These are phyloP conservation scores for Hysterium pulicare DNA, from an alignment of 2,329 filamentous ascomycete genomes.

Conservation along the genomic window DNA sequence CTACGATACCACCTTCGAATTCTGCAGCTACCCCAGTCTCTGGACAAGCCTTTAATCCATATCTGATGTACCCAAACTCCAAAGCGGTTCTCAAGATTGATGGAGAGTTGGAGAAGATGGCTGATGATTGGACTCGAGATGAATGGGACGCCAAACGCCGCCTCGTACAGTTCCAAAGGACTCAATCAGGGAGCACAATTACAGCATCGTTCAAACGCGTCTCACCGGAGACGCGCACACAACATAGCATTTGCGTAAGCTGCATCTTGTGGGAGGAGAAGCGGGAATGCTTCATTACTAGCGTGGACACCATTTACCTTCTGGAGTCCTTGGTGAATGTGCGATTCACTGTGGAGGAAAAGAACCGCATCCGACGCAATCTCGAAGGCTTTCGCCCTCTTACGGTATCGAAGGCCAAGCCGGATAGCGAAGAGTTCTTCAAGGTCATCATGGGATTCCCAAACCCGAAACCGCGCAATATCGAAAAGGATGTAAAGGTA, in stretches of 20 bases:
- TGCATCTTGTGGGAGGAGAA: conserved; percentile 98
- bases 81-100: conserved; percentile 84
- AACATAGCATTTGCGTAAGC: conserved; percentile 89
- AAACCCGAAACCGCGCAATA: conserved; percentile 91
- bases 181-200: conserved; percentile 77
- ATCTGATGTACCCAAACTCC: conserved; percentile 70
- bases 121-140: conserved; percentile 74
- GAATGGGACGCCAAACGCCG: conserved; percentile 77
- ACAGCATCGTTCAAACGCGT: conserved; percentile 77
- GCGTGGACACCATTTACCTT: conserved; percentile 94
- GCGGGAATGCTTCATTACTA: conserved; percentile 87
- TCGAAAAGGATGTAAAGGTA: conserved; percentile 98
- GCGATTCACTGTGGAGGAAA: conserved; percentile 93
- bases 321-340: conserved; percentile 84
- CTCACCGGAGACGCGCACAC: conserved; percentile 71
- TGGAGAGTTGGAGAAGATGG: conserved; percentile 82
- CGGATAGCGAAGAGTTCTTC: conserved; percentile 95
- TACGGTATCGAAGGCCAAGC: conserved; percentile 89
- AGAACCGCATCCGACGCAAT: conserved; percentile 95
- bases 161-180: conserved; percentile 83
- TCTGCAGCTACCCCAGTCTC: conserved; percentile 41
- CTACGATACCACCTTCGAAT: conserved; percentile 59
- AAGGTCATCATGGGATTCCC: conserved; percentile 98
- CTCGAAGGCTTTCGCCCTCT: conserved; percentile 89
- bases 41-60: conserved; percentile 63